phyloP scores from a whole-genome alignment of 176 grass and related monocot genomes.

The Triticum timopheevii region DNA sequence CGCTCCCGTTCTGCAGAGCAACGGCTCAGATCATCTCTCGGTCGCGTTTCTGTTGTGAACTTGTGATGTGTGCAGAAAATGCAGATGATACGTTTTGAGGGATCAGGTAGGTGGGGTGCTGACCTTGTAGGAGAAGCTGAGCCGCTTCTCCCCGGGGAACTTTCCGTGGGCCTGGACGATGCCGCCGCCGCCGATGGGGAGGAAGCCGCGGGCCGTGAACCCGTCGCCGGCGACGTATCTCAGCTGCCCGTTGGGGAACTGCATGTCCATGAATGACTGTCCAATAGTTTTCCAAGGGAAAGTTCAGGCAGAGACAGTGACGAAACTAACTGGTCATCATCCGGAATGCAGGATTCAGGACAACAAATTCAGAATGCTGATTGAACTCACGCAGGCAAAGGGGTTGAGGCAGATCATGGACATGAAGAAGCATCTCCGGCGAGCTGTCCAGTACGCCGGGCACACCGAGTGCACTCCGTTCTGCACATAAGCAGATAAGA shows the following conservation, averaged over 20 bases:
- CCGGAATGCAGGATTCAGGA: too few species aligned
- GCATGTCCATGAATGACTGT: conserved; percentile 73
- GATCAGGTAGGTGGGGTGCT: neutral
- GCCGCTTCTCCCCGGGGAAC: conserved; percentile 60
- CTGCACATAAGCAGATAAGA: conserved; percentile 16
- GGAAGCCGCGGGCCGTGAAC: conserved; percentile 37
- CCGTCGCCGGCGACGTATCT: conserved; percentile 55
- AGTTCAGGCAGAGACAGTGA: neutral
- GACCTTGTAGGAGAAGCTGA: conserved; percentile 78
- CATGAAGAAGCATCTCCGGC: conserved; percentile 69
- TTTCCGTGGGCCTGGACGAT: conserved; percentile 58
- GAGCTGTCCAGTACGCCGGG: conserved; percentile 63
- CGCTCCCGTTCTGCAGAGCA: conserved; percentile 51
- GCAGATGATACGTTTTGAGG: neutral
- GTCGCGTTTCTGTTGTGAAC: neutral
- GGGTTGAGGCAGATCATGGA: conserved; percentile 75
- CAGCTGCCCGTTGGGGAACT: conserved; percentile 66
- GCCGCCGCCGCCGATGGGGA: conserved; percentile 37
- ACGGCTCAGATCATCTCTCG: neutral
- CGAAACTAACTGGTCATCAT: neutral
- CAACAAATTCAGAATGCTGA: neutral
- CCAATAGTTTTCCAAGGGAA: neutral
- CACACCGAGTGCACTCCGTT: conserved; percentile 71
- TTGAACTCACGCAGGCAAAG: conserved; percentile 46
- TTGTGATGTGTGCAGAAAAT: neutral